phyloP scores from a whole-genome alignment of 2,329 filamentous ascomycete genomes.

The Aspergillus novofumigatus region DNA sequence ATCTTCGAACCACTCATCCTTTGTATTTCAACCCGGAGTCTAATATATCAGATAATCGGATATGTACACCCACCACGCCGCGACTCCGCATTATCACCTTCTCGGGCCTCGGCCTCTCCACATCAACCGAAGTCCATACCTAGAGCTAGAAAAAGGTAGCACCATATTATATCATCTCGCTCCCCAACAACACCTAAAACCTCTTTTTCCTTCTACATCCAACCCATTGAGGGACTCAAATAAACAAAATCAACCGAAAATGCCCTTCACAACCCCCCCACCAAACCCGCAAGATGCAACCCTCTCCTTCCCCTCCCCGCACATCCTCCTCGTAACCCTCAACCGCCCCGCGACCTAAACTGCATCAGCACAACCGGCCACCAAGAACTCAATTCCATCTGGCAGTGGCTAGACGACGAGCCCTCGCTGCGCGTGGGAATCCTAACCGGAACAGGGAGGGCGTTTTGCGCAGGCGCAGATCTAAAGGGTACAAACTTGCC shows the following conservation, averaged over 20 bases:
- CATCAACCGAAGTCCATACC: background rate
- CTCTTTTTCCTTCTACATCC: background rate
- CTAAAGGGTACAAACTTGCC: slow-evolving; percentile 32
- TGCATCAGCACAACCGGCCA: slow-evolving; percentile 42
- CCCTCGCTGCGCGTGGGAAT: slow-evolving; percentile 38
- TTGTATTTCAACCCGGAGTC: background rate
- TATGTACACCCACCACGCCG: too few species aligned
- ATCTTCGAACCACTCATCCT: background rate
- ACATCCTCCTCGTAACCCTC: slow-evolving; percentile 47
- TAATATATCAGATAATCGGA: background rate
- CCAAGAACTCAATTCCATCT: slow-evolving; percentile 40
- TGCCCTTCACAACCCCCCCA: slow-evolving; percentile 28
- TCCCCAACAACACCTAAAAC: background rate
- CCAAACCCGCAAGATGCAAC: slow-evolving; percentile 28
- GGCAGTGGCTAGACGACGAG: slow-evolving; percentile 45
- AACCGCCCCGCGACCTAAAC: slow-evolving; percentile 42
- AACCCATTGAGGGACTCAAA: too few species aligned
- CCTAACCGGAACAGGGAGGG: slow-evolving; percentile 39
- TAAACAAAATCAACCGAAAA: slow-evolving; percentile 7
- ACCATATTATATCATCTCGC: background rate
- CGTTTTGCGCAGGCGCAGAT: slow-evolving; percentile 45
- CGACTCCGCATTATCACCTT: background rate
- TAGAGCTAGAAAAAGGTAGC: background rate
- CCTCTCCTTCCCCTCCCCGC: slow-evolving; percentile 41
- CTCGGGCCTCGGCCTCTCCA: background rate